Evolutionary conservation across 2,329 filamentous ascomycete genomes (phyloP), one percentile per base, ranked within the genome.

Genomic region (Pseudogymnoascus sp.): DNA sequence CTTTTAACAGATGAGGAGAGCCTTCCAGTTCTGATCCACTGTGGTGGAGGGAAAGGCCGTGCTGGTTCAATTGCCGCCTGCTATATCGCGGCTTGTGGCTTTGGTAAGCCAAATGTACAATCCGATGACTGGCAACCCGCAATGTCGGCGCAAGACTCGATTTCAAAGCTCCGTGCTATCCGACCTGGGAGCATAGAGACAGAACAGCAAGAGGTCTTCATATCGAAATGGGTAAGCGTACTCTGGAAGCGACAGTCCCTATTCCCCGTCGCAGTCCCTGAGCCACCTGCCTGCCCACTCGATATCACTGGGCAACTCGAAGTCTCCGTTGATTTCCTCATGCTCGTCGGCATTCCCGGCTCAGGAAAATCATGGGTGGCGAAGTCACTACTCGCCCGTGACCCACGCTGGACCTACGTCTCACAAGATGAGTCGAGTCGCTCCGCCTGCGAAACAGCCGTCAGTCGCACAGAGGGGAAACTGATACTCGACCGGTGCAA

Each of bases 31-130:
- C 50, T 67, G 4, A 62, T 67, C n/a, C 66, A 67, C 40, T 67
- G 66, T 33, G 66, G 66, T 18, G 66, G 65, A 12, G 66, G 66
- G 10, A 67, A 67, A 38, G 66, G 66, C 10, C 66, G 66, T 3
- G 65, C 66, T 14, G 66, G 66, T 16, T 65, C 65, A 7, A 44
- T 67, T 8, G 63, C 66, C 16, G 65, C 65, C 12, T 65, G 63
- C 25, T 67, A 65, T n/a, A 59, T 66, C 2, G 65, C 66, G 10
- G 40, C 66, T 21, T 67, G 63, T 44, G 65, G 61, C 5, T 65
- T 66, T 62, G 53, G 28, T 0, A 38, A 60, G 4, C 40, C 35
- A 18, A 25, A 31, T 4, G 3, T 53, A 23, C 33, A 60, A 31
- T 16, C 59, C 23, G n/a, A 14, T 5, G 31, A 40, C 5, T 60